phyloP scores from a whole-genome alignment of 1,284 basidiomycete species.

The Ganoderma multipileum region DNA sequence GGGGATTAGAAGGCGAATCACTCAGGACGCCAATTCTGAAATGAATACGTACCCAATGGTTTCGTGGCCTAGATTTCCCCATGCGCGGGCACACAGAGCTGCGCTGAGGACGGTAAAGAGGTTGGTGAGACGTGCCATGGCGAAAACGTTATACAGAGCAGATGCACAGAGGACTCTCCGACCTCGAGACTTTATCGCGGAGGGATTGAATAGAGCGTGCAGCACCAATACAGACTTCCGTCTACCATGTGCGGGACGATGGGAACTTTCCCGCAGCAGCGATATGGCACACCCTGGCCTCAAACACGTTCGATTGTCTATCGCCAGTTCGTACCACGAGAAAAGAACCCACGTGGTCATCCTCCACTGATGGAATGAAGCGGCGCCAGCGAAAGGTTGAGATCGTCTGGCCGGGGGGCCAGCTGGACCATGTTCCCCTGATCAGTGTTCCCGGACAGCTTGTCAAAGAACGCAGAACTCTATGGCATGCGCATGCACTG shows the following conservation, averaged over 20 bases:
- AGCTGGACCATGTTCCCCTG: too few species aligned
- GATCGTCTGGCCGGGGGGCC: too few species aligned
- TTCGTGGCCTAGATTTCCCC: slow-evolving; percentile 20
- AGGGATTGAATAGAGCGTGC: background rate
- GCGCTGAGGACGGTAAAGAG: background rate
- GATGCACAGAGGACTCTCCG: too few species aligned
- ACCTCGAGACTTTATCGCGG: background rate
- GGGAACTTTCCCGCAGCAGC: slow-evolving; percentile 1
- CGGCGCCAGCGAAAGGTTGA: too few species aligned
- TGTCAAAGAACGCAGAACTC: too few species aligned
- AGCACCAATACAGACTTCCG: background rate
- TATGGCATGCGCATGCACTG: too few species aligned
- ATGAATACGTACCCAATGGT: slow-evolving; percentile 13
- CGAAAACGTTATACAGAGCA: background rate
- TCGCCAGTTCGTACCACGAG: background rate
- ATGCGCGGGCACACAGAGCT: slow-evolving; percentile 5
- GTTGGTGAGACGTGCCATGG: background rate
- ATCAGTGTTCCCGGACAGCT: too few species aligned
- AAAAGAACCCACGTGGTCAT: background rate
- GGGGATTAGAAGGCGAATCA: background rate
- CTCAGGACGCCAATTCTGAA: background rate
- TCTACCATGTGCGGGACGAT: background rate
- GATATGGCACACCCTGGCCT: background rate
- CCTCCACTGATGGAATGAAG: background rate
- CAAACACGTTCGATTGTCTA: background rate